These are phyloP conservation scores for Vinca major DNA, from an alignment of 305 asterid genomes.

Conservation along the genomic window DNA sequence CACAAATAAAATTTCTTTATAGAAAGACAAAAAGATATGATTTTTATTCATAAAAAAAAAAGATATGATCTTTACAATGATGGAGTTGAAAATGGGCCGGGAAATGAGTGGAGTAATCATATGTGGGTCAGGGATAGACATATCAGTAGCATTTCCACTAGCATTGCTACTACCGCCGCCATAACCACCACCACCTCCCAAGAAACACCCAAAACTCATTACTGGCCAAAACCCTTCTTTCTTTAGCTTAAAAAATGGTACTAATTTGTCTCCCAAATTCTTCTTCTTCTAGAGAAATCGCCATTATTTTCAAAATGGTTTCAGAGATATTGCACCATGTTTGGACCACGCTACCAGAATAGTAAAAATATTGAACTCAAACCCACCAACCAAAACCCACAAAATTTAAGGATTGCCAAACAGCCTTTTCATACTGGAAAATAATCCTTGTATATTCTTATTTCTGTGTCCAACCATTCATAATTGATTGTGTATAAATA, in stretches of 20 bases:
- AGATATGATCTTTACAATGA: neutral
- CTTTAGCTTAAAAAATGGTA: neutral
- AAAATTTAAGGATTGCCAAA: conserved; percentile 47
- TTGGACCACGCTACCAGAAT: conserved; percentile 20
- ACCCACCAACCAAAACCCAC: conserved; percentile 52
- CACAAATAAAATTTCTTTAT: neutral
- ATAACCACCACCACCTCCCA: conserved; percentile 20
- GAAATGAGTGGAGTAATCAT: conserved; percentile 31
- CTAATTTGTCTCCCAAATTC: neutral
- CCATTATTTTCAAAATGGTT: conserved; percentile 16
- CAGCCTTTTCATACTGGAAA: conserved; percentile 15
- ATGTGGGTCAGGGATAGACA: conserved; percentile 26
- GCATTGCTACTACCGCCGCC: conserved; percentile 25
- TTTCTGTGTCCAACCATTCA: too few species aligned
- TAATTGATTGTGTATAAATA: too few species aligned
- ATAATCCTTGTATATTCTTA: too few species aligned
- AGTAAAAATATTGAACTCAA: conserved; percentile 21
- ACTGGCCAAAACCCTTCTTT: conserved; percentile 11
- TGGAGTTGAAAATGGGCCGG: conserved; percentile 28
- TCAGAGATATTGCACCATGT: conserved; percentile 13
- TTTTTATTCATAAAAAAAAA: neutral
- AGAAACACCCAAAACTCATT: conserved; percentile 53
- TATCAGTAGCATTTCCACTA: conserved; percentile 29
- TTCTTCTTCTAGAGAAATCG: neutral
- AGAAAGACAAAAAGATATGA: neutral